These are phyloP conservation scores for Aspergillus asperescens DNA, from an alignment of 495 filamentous ascomycete genomes.

Conservation along the genomic window DNA sequence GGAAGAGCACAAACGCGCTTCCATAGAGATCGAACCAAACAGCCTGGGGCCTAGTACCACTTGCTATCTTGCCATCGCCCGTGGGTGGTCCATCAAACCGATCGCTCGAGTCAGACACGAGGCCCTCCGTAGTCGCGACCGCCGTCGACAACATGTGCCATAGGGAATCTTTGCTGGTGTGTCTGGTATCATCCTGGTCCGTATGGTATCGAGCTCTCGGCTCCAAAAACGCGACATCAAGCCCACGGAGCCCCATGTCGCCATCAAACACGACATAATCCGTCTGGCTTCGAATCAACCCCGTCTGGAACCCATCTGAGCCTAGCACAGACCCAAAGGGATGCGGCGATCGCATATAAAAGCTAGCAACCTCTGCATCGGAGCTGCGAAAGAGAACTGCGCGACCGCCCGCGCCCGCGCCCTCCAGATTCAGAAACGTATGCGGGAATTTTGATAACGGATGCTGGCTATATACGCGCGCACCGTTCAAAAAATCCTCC, in stretches of 20 bases:
- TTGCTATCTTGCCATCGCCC: conserved; percentile 59
- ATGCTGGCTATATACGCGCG: conserved; percentile 76
- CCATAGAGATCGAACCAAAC: conserved; percentile 98
- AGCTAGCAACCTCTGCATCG: conserved; percentile 77
- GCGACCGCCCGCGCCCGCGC: conserved; percentile 87
- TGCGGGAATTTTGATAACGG: conserved; percentile 71
- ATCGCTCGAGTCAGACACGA: conserved; percentile 64
- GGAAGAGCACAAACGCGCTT: conserved; percentile 69
- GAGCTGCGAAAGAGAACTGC: conserved; percentile 82
- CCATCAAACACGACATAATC: conserved; percentile 84
- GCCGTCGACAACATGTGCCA: conserved; percentile 93
- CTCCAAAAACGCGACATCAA: conserved; percentile 88
- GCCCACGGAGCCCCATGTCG: conserved; percentile 74
- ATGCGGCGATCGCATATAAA: conserved; percentile 62
- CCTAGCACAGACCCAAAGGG: conserved; percentile 81
- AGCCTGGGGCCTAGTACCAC: conserved; percentile 60
- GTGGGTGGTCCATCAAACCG: conserved; percentile 58
- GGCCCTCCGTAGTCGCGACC: conserved; percentile 60
- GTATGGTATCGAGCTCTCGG: conserved; percentile 89
- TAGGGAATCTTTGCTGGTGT: conserved; percentile 68
- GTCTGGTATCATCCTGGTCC: conserved; percentile 74
- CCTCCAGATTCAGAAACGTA: conserved; percentile 91
- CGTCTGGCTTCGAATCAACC: conserved; percentile 75
- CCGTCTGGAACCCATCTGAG: conserved; percentile 75
- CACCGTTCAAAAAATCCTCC: conserved; percentile 89